These are phyloP conservation scores for Cercospora sp. DNA, from an alignment of 2,329 filamentous ascomycete genomes.

Conservation along the genomic window DNA sequence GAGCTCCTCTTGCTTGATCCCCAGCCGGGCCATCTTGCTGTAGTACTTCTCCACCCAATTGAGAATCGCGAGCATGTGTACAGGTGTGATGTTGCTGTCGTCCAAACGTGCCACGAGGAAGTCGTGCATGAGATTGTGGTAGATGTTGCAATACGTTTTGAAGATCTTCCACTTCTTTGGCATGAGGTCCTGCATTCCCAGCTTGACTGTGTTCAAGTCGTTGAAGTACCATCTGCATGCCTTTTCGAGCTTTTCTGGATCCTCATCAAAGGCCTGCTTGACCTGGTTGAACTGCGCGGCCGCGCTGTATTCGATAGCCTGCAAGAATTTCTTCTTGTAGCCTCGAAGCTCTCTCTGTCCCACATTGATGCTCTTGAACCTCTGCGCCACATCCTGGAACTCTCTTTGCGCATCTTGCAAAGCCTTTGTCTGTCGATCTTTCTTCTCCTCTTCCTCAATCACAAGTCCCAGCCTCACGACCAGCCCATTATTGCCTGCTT, in stretches of 20 bases:
- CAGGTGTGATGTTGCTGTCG: conserved; percentile 78
- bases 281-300: conserved; percentile 72
- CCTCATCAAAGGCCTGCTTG: conserved; percentile 74
- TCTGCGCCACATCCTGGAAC: conserved; percentile 87
- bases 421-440: conserved; percentile 85
- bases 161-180: conserved; percentile 97
- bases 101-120: conserved; percentile 82
- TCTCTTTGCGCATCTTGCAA: conserved; percentile 93
- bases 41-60: conserved; percentile 97
- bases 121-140: conserved; percentile 94
- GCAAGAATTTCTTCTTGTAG: conserved; percentile 94
- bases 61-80: conserved; percentile 86
- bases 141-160: conserved; percentile 84
- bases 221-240: conserved; percentile 96
- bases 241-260: conserved; percentile 82
- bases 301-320: conserved; percentile 72
- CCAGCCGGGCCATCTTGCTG: conserved; percentile 88
- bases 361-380: conserved; percentile 87
- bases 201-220: conserved; percentile 89
- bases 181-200: conserved; percentile 88
- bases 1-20: conserved; percentile 72
- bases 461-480: conserved; percentile 90
- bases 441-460: conserved; percentile 94
- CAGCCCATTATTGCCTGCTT: conserved; percentile 81
- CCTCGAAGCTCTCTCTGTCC: conserved; percentile 88